Evolutionary conservation across 352 stramenopile species (phyloP).

Genomic region (Blastocystis sp.): DNA sequence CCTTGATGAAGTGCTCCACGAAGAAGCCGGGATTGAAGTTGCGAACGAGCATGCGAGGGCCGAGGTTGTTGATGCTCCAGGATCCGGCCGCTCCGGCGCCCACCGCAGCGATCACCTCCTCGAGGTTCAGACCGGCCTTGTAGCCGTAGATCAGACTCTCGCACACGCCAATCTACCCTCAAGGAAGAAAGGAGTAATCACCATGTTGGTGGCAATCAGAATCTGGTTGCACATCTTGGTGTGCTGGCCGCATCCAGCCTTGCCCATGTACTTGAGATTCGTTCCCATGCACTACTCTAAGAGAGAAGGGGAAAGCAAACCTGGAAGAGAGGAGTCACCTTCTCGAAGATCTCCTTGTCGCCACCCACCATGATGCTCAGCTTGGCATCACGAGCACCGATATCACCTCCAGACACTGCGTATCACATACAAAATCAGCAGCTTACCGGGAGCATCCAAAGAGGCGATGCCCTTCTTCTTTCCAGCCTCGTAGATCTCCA

Average conservation of each 20-base stretch:
- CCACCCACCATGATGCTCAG: slow-evolving; percentile 86
- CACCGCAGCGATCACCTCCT: slow-evolving; percentile 82
- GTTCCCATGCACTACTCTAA: slow-evolving; percentile 76
- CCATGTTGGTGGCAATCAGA: slow-evolving; percentile 72
- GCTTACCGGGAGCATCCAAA: slow-evolving; percentile 70
- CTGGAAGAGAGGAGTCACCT: slow-evolving; percentile 81
- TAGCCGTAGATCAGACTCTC: slow-evolving; percentile 84
- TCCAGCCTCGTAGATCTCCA: slow-evolving; percentile 81
- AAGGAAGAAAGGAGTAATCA: background rate
- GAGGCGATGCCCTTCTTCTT: slow-evolving; percentile 73
- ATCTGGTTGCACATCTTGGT: slow-evolving; percentile 87
- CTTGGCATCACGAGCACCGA: slow-evolving; percentile 80
- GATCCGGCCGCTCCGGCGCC: slow-evolving; percentile 81
- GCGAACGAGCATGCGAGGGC: slow-evolving; percentile 81
- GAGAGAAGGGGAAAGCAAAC: slow-evolving; percentile 70
- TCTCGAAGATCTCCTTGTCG: slow-evolving; percentile 80
- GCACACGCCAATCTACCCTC: slow-evolving; percentile 79
- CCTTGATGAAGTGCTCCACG: slow-evolving; percentile 84
- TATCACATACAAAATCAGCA: background rate
- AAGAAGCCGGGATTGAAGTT: slow-evolving; percentile 85
- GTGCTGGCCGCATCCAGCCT: slow-evolving; percentile 79
- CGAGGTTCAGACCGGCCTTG: slow-evolving; percentile 81
- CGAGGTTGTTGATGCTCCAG: slow-evolving; percentile 84
- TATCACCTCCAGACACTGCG: slow-evolving; percentile 81
- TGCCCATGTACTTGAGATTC: slow-evolving; percentile 83